These are phyloP conservation scores for Penicillium samsonianum DNA, from an alignment of 495 filamentous ascomycete genomes.

Conservation along the genomic window DNA sequence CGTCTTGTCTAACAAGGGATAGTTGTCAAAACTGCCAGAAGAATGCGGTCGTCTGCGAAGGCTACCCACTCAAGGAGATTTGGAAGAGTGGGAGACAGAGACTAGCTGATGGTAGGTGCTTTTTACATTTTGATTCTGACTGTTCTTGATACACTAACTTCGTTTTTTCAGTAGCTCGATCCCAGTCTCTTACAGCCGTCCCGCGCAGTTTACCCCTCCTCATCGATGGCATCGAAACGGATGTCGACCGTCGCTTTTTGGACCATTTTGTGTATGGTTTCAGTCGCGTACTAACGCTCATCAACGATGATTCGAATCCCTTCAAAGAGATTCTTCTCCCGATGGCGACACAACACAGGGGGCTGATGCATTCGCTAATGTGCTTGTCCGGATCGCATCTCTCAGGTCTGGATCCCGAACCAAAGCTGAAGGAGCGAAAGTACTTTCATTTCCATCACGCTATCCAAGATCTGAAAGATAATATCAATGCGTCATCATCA, in stretches of 20 bases:
- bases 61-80: constrained; percentile 83
- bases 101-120: constrained; percentile 67
- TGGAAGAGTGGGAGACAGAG: constrained; percentile 85
- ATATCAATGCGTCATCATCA: constrained; percentile 41
- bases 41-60: constrained; percentile 90
- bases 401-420: constrained; percentile 49
- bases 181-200: constrained; percentile 40
- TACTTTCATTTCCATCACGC: constrained; percentile 51
- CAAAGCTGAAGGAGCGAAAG: constrained; percentile 47
- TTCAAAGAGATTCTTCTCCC: constrained; percentile 88
- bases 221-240: constrained; percentile 83
- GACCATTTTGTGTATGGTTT: constrained; percentile 84
- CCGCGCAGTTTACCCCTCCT: constrained; percentile 71
- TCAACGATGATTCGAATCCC: constrained; percentile 82
- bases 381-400: constrained; percentile 84
- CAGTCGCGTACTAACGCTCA: constrained; percentile 77
- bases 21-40: constrained; percentile 87
- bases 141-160: constrained; percentile 16
- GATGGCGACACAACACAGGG: constrained; percentile 78
- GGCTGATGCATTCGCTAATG: constrained; percentile 91
- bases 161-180: constrained; percentile 29
- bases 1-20: constrained; percentile 5
- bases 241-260: constrained; percentile 79
- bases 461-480: constrained; percentile 48
- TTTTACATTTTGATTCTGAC: constrained; percentile 6